Base-by-base conservation (phyloP, 106 monocot genomes). In the Apostasia shenzhenica region DNA sequence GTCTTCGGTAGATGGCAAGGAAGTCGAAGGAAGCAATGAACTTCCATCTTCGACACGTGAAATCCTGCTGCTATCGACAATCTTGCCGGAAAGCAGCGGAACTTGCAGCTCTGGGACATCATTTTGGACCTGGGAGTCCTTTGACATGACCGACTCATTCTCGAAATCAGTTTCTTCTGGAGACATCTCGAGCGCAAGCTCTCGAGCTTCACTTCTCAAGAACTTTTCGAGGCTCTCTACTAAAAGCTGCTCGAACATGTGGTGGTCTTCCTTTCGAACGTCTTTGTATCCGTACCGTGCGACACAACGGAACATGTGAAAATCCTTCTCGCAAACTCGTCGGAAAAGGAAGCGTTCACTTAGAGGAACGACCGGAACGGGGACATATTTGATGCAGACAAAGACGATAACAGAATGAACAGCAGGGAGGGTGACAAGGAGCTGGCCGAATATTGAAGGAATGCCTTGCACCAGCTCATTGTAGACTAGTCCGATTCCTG, bases 241-340 rank as follows among this genome's bases (percentile, higher is more conserved):
- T 62, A 94, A 70, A 7, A 85, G 71, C 50, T 81, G 83, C 83
- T 90, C 94, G 65, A 94, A 94, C 6, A 60, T 63, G 2, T 47
- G 73, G 53, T 81, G 94, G 50, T 85, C 81, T 74, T 94, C 94
- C 74, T 91, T 91, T 61, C 81, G 26, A 8, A 85, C 66, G 47
- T 94, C 94, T 58, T 94, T 94, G 78, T 91, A 94, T 55, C 94
- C 94, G 56, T 94, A 94, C 4, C 91, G 70, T 0, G 91, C 94
- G 41, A 95, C 75, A 39, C 91, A 91, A 0, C 88, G 87, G 50
- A 95, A 95, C 88, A 95, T 83, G 75, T 91, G 94, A 78, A 82
- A 95, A 64, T 91, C 91, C 66, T 85, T 91, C 5, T 86, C 79
- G 58, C 91, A 88, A 5, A 88, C 67, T 59, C 94, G 78, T 42